Conservation (phyloP, 345 rosid genomes). For the Stellera chamaejasme region DNA sequence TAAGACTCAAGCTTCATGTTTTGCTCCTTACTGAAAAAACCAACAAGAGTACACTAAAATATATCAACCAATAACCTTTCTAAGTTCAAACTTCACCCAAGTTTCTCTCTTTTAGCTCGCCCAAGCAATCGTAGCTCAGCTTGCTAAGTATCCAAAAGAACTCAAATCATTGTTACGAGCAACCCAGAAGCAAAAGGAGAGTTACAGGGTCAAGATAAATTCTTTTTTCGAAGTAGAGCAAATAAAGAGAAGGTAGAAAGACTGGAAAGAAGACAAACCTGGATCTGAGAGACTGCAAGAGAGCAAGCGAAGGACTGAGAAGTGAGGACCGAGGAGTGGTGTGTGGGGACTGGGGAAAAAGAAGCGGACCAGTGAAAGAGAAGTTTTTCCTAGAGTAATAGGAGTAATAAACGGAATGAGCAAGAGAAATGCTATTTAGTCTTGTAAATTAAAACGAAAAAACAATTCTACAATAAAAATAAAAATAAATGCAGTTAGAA, state of each 20-base stretch:
- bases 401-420: neutral
- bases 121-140: neutral
- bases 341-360: slow-evolving; percentile 2
- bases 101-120: slow-evolving; percentile 2
- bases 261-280: slow-evolving; percentile 32
- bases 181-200: slow-evolving; percentile 15
- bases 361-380: neutral
- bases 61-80: too few relatives aligned
- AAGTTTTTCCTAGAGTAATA: too few relatives aligned
- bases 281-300: slow-evolving; percentile 34
- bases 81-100: too few relatives aligned
- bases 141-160: slow-evolving; percentile 8
- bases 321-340: slow-evolving; percentile 9
- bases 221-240: slow-evolving; percentile 5
- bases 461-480: too few relatives aligned
- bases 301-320: slow-evolving; percentile 6
- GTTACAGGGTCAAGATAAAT: neutral
- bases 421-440: neutral
- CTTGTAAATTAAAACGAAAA: too few relatives aligned
- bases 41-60: too few relatives aligned
- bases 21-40: too few relatives aligned
- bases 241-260: neutral
- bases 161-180: slow-evolving; percentile 12
- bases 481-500: too few relatives aligned
- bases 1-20: too few relatives aligned